Evolutionary conservation across 345 rosid species (phyloP).

Genomic region (Eucalyptus viminalis): DNA sequence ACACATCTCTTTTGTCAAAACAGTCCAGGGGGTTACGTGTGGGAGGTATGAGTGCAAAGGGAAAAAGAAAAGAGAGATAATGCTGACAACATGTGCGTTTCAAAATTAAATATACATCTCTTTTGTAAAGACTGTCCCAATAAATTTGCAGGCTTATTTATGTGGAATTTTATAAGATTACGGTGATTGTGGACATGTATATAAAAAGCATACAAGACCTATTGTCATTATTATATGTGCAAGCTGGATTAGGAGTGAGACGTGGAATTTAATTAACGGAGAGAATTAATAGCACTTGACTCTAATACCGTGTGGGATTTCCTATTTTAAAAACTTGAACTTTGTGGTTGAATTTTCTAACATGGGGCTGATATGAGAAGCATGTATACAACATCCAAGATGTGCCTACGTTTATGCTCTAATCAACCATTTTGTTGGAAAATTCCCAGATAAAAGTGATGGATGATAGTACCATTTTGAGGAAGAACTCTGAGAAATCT

Average conservation of each 20-base stretch:
- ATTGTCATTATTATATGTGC: rapidly evolving
- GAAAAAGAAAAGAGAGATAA: not conserved
- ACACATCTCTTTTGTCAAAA: not conserved
- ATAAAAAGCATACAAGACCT: rapidly evolving
- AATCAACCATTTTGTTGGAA: not conserved
- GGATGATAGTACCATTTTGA: not conserved
- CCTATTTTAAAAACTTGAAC: not conserved
- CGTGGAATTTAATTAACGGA: not conserved
- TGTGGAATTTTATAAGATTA: not conserved
- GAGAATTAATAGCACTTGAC: not conserved
- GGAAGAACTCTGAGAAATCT: not conserved
- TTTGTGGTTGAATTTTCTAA: not conserved
- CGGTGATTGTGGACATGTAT: rapidly evolving
- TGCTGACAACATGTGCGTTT: not conserved
- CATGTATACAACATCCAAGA: not conserved
- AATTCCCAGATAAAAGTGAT: not conserved
- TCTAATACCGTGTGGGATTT: not conserved
- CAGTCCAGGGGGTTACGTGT: not conserved
- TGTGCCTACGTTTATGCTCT: not conserved
- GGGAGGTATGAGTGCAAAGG: not conserved
- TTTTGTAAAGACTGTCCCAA: not conserved
- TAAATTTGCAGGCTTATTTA: not conserved
- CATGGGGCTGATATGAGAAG: not conserved
- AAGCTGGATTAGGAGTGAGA: not conserved
- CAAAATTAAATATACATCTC: not conserved